Evolutionary conservation across 495 filamentous ascomycete species (phyloP), one percentile per base, ranked within the genome.

Genomic region (Xylaria intraflava): DNA sequence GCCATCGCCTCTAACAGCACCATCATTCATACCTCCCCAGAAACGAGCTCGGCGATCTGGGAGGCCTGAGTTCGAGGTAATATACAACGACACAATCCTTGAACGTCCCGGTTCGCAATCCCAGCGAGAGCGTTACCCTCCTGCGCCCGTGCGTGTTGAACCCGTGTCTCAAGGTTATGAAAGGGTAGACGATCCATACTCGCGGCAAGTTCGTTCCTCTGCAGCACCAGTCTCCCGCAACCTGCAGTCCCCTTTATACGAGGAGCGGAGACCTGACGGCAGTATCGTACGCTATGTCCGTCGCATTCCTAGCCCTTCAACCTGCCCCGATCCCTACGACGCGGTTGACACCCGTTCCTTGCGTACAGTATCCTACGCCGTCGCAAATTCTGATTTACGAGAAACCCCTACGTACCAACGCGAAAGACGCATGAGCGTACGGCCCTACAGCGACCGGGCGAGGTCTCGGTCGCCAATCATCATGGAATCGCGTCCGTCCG

Each of bases 1-100:
- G 1, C 88, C 88, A 2, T 89, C 88, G 17, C 88, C 86, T 12
- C 75, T 88, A 45, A 70, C 76, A 41, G 78, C 80, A 50, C 73
- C 74, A 29, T 74, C 70, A 29, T 74, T 73, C 46, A 63, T 72
- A 36, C 71, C 76, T 33, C 77, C 78, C 6, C 63, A 66, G 41
- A 81, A 79, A 56, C 71, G 78, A 39, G 70, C 80, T 41, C 76
- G 77, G 55, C 77, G 79, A 30, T 65, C 69, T 29, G 58, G 74
- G 40, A 75, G 78, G 55, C 74, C 68, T 20, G 62, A 64, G 22
- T 58, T 62, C 56, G 65, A 67, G 62, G 45, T 71, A 24, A 66
- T 65, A 38, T 71, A 75, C 46, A 74, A 75, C 29, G 76, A 75
- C 26, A 49, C 65, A 6, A 68, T 66, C 58, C 68, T 67, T 47